Evolutionary conservation across 2,329 filamentous ascomycete species (phyloP).

Genomic region (Pseudopithomyces maydicus): DNA sequence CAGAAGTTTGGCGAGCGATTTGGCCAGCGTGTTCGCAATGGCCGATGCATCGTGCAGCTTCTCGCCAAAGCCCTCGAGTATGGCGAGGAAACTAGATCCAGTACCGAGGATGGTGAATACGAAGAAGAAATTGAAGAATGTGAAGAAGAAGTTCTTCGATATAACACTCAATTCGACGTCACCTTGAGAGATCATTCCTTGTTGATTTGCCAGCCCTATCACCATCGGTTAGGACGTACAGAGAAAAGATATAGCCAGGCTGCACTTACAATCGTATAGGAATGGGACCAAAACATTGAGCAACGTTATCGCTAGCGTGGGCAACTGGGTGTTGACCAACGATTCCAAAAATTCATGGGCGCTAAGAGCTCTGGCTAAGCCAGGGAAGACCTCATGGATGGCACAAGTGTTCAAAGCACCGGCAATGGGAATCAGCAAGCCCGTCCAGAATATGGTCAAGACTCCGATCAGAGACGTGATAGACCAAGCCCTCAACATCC

Average conservation of each 20-base stretch:
- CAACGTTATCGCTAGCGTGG: slow-evolving; percentile 82
- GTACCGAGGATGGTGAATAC: slow-evolving; percentile 90
- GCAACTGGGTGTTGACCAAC: slow-evolving; percentile 84
- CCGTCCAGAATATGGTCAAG: slow-evolving; percentile 86
- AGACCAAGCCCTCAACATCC: slow-evolving; percentile 79
- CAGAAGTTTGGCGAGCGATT: slow-evolving; percentile 73
- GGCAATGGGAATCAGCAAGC: slow-evolving; percentile 79
- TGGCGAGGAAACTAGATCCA: slow-evolving; percentile 72
- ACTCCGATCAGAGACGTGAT: slow-evolving; percentile 83
- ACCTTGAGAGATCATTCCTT: slow-evolving; percentile 93
- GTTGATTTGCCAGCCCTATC: slow-evolving; percentile 76
- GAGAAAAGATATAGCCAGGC: not conserved
- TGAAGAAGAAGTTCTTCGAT: slow-evolving; percentile 99
- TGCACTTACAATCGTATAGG: slow-evolving; percentile 77
- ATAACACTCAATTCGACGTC: slow-evolving; percentile 94
- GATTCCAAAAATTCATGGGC: slow-evolving; percentile 73
- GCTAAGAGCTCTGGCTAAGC: slow-evolving; percentile 69
- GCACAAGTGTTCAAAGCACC: slow-evolving; percentile 80
- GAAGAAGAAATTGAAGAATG: slow-evolving; percentile 98
- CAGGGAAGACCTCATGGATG: slow-evolving; percentile 73
- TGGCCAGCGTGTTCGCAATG: slow-evolving; percentile 76
- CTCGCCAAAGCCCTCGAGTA: slow-evolving; percentile 68
- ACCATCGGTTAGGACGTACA: slow-evolving; percentile 7
- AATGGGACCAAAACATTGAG: slow-evolving; percentile 91
- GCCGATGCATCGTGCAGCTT: slow-evolving; percentile 78